phyloP scores from a whole-genome alignment of 2,329 filamentous ascomycete species.

The Metarhizium album region DNA sequence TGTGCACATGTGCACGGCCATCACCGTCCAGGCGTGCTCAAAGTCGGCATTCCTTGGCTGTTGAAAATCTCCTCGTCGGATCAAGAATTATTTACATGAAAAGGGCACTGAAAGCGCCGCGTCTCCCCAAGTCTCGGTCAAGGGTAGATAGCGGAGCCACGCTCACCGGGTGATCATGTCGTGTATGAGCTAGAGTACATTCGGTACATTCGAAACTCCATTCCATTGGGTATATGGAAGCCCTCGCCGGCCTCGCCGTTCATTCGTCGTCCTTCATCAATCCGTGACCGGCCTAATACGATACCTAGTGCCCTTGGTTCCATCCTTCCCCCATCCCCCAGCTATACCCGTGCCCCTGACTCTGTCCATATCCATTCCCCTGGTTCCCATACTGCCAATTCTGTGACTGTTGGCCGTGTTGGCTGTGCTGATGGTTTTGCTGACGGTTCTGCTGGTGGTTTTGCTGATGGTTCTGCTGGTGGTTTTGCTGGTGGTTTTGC shows the following conservation, averaged over 20 bases:
- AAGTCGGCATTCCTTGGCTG: no score
- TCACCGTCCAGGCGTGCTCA: constrained; percentile 25
- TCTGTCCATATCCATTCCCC: neutral
- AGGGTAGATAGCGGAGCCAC: no score
- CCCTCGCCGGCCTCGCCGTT: neutral
- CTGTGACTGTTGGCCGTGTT: constrained; percentile 1
- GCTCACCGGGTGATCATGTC: neutral
- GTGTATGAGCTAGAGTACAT: neutral
- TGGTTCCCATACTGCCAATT: neutral
- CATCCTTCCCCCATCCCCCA: constrained; percentile 7
- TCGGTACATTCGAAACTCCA: neutral
- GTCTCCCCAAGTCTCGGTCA: no score
- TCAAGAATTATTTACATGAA: no score
- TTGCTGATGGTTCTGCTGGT: neutral
- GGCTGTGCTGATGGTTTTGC: neutral
- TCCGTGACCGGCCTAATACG: neutral
- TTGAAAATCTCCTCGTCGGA: no score
- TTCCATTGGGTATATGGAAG: neutral
- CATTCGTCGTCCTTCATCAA: neutral
- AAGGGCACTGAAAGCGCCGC: no score
- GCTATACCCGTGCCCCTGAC: constrained; percentile 1
- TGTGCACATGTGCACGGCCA: constrained; percentile 48
- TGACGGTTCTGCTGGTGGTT: constrained; percentile 1
- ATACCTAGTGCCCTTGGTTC: neutral
- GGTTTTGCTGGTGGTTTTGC: neutral